phyloP scores from a whole-genome alignment of 2,329 filamentous ascomycete species.

The Penicillium sp. region DNA sequence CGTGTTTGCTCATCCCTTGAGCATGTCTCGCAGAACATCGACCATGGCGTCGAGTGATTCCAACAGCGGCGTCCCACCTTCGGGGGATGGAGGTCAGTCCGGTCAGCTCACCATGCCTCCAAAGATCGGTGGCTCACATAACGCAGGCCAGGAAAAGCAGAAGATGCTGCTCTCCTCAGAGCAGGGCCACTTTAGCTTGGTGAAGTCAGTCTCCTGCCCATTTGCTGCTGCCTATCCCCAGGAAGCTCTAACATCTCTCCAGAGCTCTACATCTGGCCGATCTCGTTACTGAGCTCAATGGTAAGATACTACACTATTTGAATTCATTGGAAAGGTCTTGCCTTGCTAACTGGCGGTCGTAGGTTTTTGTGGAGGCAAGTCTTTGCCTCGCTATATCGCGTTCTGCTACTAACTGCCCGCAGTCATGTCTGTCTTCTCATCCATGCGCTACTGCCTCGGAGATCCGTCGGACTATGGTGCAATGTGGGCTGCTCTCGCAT shows the following conservation, averaged over 20 bases:
- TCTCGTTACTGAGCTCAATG: conserved; percentile 47
- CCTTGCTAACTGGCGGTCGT: conserved; percentile 16
- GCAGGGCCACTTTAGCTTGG: conserved; percentile 47
- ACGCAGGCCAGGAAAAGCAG: conserved; percentile 45
- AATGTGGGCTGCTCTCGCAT: conserved; percentile 73
- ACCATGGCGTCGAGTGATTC: conserved; percentile 31
- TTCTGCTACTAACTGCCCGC: conserved; percentile 16
- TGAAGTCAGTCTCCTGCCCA: conserved; percentile 36
- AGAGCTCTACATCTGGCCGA: conserved; percentile 48
- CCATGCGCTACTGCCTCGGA: conserved; percentile 83
- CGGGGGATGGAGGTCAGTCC: conserved; percentile 33
- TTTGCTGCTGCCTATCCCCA: conserved; percentile 3
- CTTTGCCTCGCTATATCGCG: conserved; percentile 4
- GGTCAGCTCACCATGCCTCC: conserved; percentile 5
- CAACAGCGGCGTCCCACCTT: conserved; percentile 24
- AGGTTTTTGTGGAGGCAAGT: conserved; percentile 48
- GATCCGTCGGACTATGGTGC: conserved; percentile 60
- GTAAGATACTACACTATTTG: conserved; percentile 24
- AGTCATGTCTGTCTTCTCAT: conserved; percentile 93
- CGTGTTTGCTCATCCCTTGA: conserved; percentile 15
- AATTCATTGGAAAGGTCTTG: neutral
- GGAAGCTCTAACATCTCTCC: conserved; percentile 9
- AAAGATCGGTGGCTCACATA: conserved; percentile 10
- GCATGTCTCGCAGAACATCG: conserved; percentile 39
- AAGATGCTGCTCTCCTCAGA: conserved; percentile 46